Conservation (phyloP, 139 green algal genomes). For the Edaphochlamys debaryana region DNA sequence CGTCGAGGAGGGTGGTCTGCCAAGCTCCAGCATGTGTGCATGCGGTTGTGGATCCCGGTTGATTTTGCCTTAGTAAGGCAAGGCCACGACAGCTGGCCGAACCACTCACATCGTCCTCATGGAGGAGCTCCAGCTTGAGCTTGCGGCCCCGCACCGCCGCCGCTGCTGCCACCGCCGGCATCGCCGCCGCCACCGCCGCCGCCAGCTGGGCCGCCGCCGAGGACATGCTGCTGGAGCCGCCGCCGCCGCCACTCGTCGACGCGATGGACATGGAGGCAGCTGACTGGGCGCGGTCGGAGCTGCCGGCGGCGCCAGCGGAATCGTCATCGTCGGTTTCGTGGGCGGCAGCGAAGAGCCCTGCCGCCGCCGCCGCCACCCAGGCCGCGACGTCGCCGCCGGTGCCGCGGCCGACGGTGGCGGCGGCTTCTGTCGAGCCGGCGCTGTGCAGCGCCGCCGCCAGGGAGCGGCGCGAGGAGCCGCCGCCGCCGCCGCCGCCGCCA, state of each 20-base stretch:
- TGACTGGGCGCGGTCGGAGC: too few relatives aligned
- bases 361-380: too few relatives aligned
- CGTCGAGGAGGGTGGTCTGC: too few relatives aligned
- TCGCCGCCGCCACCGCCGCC: neutral
- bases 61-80: neutral
- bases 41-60: too few relatives aligned
- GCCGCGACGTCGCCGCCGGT: neutral
- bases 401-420: neutral
- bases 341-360: too few relatives aligned
- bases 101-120: conserved; percentile 54
- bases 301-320: too few relatives aligned
- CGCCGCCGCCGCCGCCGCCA: neutral
- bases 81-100: neutral
- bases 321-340: too few relatives aligned
- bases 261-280: too few relatives aligned
- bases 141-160: neutral
- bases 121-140: conserved; percentile 51
- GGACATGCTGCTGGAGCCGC: neutral
- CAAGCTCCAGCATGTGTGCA: neutral
- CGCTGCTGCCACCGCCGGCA: too few relatives aligned
- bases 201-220: neutral
- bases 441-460: too few relatives aligned
- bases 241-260: neutral
- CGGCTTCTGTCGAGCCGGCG: too few relatives aligned
- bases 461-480: neutral